Conservation (phyloP, 208 protist genomes). For the Acanthamoeba lenticulata region DNA sequence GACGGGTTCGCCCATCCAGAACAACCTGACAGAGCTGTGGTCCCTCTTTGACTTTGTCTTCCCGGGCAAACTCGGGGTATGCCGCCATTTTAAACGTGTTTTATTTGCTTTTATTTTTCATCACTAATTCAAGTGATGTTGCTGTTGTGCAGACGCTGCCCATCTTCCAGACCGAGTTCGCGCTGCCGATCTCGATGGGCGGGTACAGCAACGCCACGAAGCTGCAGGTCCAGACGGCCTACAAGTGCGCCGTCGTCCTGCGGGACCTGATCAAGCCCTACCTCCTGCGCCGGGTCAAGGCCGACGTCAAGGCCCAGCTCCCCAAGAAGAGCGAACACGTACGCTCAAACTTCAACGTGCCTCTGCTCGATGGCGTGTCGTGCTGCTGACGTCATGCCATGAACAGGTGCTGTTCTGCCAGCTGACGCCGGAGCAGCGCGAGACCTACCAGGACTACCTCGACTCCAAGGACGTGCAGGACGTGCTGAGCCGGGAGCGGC, state of each 20-base stretch:
- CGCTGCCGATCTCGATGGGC: constrained; percentile 90
- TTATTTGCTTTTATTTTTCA: neutral
- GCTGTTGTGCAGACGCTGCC: constrained; percentile 83
- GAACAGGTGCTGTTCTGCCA: constrained; percentile 93
- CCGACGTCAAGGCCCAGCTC: constrained; percentile 92
- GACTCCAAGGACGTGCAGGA: constrained; percentile 68
- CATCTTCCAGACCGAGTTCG: constrained; percentile 90
- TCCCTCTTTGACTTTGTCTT: constrained; percentile 99
- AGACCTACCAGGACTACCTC: constrained; percentile 89
- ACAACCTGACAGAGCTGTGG: constrained; percentile 99
- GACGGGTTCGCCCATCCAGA: constrained; percentile 97
- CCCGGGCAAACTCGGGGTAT: constrained; percentile 94
- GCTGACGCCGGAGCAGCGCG: constrained; percentile 93
- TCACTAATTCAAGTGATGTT: no score
- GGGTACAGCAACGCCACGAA: constrained; percentile 91
- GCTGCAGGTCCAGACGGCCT: constrained; percentile 94
- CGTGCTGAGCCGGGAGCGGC: constrained; percentile 59
- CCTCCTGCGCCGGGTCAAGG: constrained; percentile 96
- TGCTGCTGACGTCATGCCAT: neutral
- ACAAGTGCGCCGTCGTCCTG: constrained; percentile 94
- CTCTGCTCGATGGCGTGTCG: neutral
- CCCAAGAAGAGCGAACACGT: constrained; percentile 97
- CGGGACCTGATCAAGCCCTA: constrained; percentile 95
- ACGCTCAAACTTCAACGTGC: neutral
- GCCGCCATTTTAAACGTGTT: neutral